Percentiles rank a stretch among this genome's conserved stretches.
phyloP scores from a whole-genome alignment of 495 filamentous ascomycete species.

The Rusavskia elegans region DNA sequence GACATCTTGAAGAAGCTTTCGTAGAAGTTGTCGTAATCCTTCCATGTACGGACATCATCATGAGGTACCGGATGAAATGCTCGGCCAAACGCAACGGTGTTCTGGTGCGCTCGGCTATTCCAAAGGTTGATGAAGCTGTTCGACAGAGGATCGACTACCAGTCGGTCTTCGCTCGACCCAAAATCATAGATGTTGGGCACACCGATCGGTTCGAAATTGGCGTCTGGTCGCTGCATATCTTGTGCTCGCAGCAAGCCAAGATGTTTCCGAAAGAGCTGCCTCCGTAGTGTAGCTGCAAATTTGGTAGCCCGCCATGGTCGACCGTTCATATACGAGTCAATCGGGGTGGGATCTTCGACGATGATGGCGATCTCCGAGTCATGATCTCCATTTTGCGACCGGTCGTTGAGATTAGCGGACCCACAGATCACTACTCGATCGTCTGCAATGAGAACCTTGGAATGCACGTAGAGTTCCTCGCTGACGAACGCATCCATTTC shows the following conservation, averaged over 20 bases:
- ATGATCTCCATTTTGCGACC: slow-evolving; percentile 75
- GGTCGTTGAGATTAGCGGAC: slow-evolving; percentile 88
- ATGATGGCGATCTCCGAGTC: slow-evolving; percentile 75
- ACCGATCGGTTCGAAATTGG: slow-evolving; percentile 64
- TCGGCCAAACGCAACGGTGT: slow-evolving; percentile 72
- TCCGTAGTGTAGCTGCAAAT: slow-evolving; percentile 74
- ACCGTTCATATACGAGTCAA: slow-evolving; percentile 59
- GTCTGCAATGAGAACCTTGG: slow-evolving; percentile 87
- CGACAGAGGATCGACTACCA: slow-evolving; percentile 62
- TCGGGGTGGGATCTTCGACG: slow-evolving; percentile 57
- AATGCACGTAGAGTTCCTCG: slow-evolving; percentile 89
- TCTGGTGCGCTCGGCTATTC: slow-evolving; percentile 55
- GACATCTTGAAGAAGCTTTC: slow-evolving; percentile 51
- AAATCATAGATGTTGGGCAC: slow-evolving; percentile 71
- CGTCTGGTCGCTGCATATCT: slow-evolving; percentile 40
- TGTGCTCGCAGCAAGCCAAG: slow-evolving; percentile 69
- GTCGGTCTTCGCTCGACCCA: slow-evolving; percentile 51
- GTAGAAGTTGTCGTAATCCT: slow-evolving; percentile 72
- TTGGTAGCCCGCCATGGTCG: slow-evolving; percentile 49
- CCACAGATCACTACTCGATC: slow-evolving; percentile 81
- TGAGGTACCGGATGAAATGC: slow-evolving; percentile 83
- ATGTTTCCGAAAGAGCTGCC: slow-evolving; percentile 82
- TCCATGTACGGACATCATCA: slow-evolving; percentile 67
- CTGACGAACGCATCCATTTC: slow-evolving; percentile 84
- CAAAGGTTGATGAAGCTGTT: slow-evolving; percentile 52